Evolutionary conservation across 164 flowering plant genomes (phyloP), one percentile per base, ranked within the genome.

Genomic region (Chimonanthus praecox): DNA sequence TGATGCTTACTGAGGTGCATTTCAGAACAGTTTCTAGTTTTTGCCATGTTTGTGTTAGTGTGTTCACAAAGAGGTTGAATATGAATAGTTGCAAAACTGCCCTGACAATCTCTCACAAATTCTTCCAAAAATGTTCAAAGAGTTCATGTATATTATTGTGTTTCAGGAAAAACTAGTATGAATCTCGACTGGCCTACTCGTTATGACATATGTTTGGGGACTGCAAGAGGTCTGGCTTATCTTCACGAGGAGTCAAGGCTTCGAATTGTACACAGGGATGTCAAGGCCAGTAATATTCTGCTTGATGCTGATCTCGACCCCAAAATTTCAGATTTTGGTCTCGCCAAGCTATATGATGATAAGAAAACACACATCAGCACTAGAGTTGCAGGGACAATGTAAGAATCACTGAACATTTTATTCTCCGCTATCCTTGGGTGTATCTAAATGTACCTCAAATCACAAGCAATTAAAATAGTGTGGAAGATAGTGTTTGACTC

Each of bases 301-400:
- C 78, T 75, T 64, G 70, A 75, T 50, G 74, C 80, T 47, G 80
- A 84, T 64, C 80, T 80, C 45, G 69, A 20, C 13, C 79, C 87
- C 10, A 84, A 84, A 64, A 78, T 84, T 47, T 80, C 87, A 13
- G 87, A 84, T 74, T 84, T 84, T 73, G 87, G 85, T 62, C 65
- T 84, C 63, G 87, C 87, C 63, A 84, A 84, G 79, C 81, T 84
- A 18, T 80, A 80, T 54, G 85, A 83, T 58, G 75, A 79, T 64
- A 73, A 72, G 67, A 58, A 75, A 62, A 82, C 87, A 5, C 87
- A 84, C 73, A 72, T 84, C 20, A 84, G 81, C 77, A 84, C 87
- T 1, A 74, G 83, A 21, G 82, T 84, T 67, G 87, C 87, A 7
- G 87, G 85, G 7, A 84, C 87, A 8, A 54, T 77, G 87, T 84